Conservation (phyloP, 1,284 basidiomycete species). For the Pyrrhoderma noxium region DNA sequence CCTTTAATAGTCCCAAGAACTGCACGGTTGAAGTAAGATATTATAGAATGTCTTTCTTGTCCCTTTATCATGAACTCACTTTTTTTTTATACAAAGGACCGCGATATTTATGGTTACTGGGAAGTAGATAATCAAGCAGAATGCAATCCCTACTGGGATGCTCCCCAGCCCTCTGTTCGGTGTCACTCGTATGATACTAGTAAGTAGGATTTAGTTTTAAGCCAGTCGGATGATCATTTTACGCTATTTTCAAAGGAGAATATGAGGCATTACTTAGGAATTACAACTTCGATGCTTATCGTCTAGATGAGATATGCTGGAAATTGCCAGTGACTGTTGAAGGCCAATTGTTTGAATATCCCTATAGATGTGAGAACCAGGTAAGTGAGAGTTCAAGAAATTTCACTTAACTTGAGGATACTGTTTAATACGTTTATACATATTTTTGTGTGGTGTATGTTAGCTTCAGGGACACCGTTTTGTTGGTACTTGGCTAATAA, state of each 20-base stretch:
- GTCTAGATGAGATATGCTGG: constrained; percentile 1
- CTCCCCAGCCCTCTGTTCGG: neutral
- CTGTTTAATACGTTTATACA: too few relatives aligned
- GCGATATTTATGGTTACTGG: constrained; percentile 1
- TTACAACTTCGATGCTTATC: neutral
- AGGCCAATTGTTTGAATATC: constrained; percentile 3
- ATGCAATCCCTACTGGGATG: constrained; percentile 5
- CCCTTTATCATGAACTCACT: too few relatives aligned
- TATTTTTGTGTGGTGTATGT: too few relatives aligned
- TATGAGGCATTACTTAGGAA: constrained; percentile 2
- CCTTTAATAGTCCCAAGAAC: neutral
- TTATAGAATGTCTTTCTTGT: neutral
- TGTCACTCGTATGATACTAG: constrained; percentile 9
- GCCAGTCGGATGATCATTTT: neutral
- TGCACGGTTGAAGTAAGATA: neutral
- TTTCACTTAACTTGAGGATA: too few relatives aligned
- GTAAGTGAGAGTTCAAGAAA: neutral
- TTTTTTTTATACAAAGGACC: neutral
- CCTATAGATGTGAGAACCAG: neutral
- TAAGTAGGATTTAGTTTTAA: neutral
- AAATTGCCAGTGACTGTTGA: constrained; percentile 7
- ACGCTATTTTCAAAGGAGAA: neutral
- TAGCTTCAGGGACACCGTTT: neutral
- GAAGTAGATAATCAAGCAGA: neutral
- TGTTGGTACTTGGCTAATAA: constrained; percentile 4